Evolutionary conservation across 345 rosid species (phyloP).

Genomic region (Euphorbia peplus): DNA sequence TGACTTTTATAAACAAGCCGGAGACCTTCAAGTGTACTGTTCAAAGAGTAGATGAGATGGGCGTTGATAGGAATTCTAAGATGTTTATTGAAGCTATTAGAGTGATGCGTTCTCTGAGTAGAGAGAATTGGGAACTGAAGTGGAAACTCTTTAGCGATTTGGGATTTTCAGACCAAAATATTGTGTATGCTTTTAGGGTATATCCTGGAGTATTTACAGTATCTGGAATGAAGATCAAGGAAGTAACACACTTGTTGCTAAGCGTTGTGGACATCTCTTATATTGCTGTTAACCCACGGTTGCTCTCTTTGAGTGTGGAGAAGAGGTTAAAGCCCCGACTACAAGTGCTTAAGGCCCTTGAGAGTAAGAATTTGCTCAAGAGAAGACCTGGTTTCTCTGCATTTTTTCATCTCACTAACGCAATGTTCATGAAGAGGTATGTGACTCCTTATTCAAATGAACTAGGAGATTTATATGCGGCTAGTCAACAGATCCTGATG

Average conservation of each 20-base stretch:
- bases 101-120: too few species aligned
- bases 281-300: not conserved
- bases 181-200: not conserved
- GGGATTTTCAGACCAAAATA: not conserved
- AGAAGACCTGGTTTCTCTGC: slow-evolving; percentile 9
- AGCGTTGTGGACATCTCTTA: not conserved
- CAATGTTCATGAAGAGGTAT: slow-evolving; percentile 15
- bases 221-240: not conserved
- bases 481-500: too few species aligned
- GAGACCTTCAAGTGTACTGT: not conserved
- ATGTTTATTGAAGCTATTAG: too few species aligned
- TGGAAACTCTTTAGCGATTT: too few species aligned
- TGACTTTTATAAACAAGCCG: not conserved
- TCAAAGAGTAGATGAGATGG: not conserved
- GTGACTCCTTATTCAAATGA: slow-evolving; percentile 26
- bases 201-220: not conserved
- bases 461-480: too few species aligned
- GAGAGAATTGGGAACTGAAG: too few species aligned
- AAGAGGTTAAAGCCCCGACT: not conserved
- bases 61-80: not conserved
- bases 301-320: not conserved
- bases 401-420: slow-evolving; percentile 15
- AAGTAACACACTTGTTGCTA: not conserved
- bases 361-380: not conserved
- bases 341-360: not conserved